Base-by-base conservation (phyloP, 805 yeast genomes). In the Saturnispora saitoi region DNA sequence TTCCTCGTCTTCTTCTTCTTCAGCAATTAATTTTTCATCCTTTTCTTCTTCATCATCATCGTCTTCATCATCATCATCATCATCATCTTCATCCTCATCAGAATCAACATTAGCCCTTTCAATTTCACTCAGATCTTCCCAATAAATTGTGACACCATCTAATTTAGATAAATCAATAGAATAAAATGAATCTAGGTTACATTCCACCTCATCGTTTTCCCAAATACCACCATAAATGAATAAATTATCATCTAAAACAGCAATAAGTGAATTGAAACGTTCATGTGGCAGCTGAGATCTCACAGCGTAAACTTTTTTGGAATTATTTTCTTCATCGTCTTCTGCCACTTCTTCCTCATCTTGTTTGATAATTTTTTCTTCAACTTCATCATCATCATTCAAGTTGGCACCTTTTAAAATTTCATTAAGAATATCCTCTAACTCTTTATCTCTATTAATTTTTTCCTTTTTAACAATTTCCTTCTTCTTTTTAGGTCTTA, bases 151-250 rank as follows among this genome's bases (percentile, higher is more conserved):
- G 47, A 88, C 80, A 14, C 97, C 97, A 60, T 91, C 96, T 45
- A 90, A 68, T 59, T 82, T 86, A 36, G 86, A 88, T 55, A 91
- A 70, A 67, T 93, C 96, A 42, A 93, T 72, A 26, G 90, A 75
- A 60, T 91, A 93, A 63, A 91, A 76, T 8, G 95, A 83, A 62
- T 91, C 96, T 56, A 93, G 73, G 38, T 78, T 77, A 62, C 75
- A 86, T 63, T 91, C 99, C 51, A 76, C 82, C 45, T 93, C 98
- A 4, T 90, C 95, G 29, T 75, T 68, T 63, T 93, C 98, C 81
- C 83, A 91, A 39, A 82, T 77, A 56, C 98, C 99, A 22, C 97
- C 96, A 61, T 76, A 89, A 9, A 93, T 83, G 65, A 80, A 91
- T 50, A 89, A 70, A 0, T 74, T 76, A 61, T 91, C 98, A 56